These are phyloP conservation scores for Fusarium vanettenii DNA, from an alignment of 2,329 filamentous ascomycete species.

Conservation along the genomic window DNA sequence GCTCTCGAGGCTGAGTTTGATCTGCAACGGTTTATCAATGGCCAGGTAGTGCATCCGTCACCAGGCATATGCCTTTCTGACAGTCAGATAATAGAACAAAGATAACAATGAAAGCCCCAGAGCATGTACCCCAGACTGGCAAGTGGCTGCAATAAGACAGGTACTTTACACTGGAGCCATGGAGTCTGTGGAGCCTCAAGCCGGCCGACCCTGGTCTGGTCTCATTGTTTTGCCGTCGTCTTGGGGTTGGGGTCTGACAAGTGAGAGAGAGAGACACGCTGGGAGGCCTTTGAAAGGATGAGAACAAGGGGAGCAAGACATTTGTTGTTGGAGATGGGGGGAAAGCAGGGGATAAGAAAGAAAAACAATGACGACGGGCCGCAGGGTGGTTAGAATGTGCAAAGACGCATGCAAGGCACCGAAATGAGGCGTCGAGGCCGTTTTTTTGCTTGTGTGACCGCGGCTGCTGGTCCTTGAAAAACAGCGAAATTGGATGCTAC, in stretches of 20 bases:
- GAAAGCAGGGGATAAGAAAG: neutral
- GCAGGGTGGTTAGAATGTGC: neutral
- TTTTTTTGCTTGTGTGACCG: slow-evolving; percentile 15
- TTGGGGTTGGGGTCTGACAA: slow-evolving; percentile 2
- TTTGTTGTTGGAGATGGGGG: neutral
- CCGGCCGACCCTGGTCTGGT: slow-evolving; percentile 15
- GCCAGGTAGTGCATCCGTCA: slow-evolving; percentile 22
- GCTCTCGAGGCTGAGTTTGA: slow-evolving; percentile 28
- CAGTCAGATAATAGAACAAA: slow-evolving; percentile 3
- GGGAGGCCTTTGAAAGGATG: neutral
- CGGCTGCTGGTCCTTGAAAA: slow-evolving; percentile 16
- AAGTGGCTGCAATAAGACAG: slow-evolving; percentile 28
- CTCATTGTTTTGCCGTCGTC: slow-evolving; percentile 10
- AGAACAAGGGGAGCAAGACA: neutral
- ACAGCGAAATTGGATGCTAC: slow-evolving; percentile 23
- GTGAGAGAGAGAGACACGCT: neutral
- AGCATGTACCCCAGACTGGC: slow-evolving; percentile 39
- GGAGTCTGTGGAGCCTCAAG: slow-evolving; percentile 29
- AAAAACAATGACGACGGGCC: neutral
- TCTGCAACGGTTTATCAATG: slow-evolving; percentile 7
- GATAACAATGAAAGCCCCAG: slow-evolving; percentile 11
- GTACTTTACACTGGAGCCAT: slow-evolving; percentile 17
- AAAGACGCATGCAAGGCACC: slow-evolving; percentile 7
- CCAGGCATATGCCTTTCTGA: slow-evolving; percentile 1
- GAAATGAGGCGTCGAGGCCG: slow-evolving; percentile 9